Conservation (phyloP, 768 basidiomycete genomes). For the Dictyophora rubrovolvata region DNA sequence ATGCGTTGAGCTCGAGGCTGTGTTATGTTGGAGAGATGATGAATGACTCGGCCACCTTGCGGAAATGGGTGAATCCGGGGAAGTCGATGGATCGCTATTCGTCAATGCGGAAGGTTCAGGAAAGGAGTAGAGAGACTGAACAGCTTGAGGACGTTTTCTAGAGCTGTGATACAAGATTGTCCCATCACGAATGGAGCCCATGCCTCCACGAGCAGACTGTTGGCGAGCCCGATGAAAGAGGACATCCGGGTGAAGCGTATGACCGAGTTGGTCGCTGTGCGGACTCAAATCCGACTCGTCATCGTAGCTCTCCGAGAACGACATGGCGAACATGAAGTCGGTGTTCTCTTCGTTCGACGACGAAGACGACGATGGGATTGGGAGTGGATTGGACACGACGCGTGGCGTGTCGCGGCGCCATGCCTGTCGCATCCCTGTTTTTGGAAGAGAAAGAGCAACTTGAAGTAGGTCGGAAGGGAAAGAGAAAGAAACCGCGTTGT, state of each 20-base stretch:
- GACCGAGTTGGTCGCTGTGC: neutral
- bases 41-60: neutral
- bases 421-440: neutral
- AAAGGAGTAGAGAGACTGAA: neutral
- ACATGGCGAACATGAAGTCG: neutral
- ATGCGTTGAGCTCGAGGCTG: neutral
- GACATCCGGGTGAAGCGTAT: neutral
- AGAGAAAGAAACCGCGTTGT: neutral
- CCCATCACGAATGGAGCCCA: neutral
- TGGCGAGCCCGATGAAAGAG: neutral
- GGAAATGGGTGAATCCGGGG: neutral
- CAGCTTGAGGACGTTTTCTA: neutral
- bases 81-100: neutral
- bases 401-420: neutral
- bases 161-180: neutral
- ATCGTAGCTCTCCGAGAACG: neutral
- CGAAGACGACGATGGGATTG: neutral
- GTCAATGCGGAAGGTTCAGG: neutral
- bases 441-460: neutral
- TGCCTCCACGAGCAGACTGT: neutral
- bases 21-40: neutral
- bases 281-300: neutral
- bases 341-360: neutral
- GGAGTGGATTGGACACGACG: neutral
- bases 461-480: neutral